Conservation (phyloP, 495 filamentous ascomycete species). For the Talaromyces wortmannii region DNA sequence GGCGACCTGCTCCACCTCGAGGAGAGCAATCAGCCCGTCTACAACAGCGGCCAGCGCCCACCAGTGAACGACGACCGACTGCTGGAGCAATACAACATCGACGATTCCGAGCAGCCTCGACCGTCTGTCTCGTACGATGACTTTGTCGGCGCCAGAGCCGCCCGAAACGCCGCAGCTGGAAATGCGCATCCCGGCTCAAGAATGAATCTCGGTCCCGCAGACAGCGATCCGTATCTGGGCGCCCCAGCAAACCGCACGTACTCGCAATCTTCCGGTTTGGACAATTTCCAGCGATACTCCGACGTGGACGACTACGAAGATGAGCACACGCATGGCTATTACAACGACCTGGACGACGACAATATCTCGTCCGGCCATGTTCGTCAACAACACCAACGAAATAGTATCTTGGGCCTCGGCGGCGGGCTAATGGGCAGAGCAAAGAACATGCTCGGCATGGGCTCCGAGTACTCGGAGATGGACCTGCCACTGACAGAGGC, state of each 20-base stretch:
- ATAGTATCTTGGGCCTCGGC: conserved; percentile 79
- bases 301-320: conserved; percentile 80
- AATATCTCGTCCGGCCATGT: conserved; percentile 47
- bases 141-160: conserved; percentile 77
- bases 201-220: conserved; percentile 21
- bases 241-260: conserved; percentile 46
- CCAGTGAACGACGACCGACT: conserved; percentile 73
- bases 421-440: conserved; percentile 80
- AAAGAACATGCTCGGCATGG: conserved; percentile 90
- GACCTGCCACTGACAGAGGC: conserved; percentile 88
- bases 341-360: conserved; percentile 48
- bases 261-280: conserved; percentile 76
- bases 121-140: conserved; percentile 92
- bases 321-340: conserved; percentile 56
- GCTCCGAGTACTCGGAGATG: conserved; percentile 93
- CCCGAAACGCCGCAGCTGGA: conserved; percentile 38
- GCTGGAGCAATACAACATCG: conserved; percentile 58
- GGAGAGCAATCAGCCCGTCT: conserved; percentile 57
- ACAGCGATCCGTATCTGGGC: conserved; percentile 39
- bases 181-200: conserved; percentile 18
- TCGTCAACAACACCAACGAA: conserved; percentile 63
- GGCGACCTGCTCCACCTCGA: conserved; percentile 73
- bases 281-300: conserved; percentile 87
- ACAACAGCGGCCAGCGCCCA: conserved; percentile 64
- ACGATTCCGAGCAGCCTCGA: conserved; percentile 62